Percentiles rank a stretch among this genome's conserved stretches.
Conservation (phyloP, 805 yeast species). For the Wickerhamiella kazuoi region DNA sequence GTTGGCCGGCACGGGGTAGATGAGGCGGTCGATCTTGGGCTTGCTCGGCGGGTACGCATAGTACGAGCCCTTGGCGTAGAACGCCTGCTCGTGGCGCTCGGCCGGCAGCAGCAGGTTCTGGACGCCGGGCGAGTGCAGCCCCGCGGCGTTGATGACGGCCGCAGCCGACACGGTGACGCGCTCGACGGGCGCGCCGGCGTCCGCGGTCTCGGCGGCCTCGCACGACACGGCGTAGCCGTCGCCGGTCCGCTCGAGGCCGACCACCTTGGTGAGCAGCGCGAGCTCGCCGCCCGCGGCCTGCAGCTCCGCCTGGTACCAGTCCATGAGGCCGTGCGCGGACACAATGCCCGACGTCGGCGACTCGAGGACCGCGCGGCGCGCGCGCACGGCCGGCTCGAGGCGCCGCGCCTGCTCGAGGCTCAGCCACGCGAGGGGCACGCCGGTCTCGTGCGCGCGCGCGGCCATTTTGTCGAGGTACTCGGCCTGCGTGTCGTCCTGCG, state of each 20-base stretch:
- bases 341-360: slow-evolving; percentile 78
- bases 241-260: slow-evolving; percentile 18
- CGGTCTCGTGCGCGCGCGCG: slow-evolving; percentile 31
- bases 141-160: slow-evolving; percentile 60
- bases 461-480: slow-evolving; percentile 40
- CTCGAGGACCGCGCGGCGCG: slow-evolving; percentile 39
- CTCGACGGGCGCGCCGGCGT: slow-evolving; percentile 12
- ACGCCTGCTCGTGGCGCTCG: slow-evolving; percentile 38
- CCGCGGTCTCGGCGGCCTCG: slow-evolving; percentile 1
- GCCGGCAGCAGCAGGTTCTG: slow-evolving; percentile 53
- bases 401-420: slow-evolving; percentile 27
- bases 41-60: slow-evolving; percentile 35
- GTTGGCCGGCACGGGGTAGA: slow-evolving; percentile 71
- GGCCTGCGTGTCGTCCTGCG: slow-evolving; percentile 49
- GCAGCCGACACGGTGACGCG: slow-evolving; percentile 25
- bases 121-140: slow-evolving; percentile 54
- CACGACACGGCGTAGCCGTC: slow-evolving; percentile 10
- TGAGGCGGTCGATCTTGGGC: slow-evolving; percentile 36
- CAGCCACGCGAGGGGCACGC: slow-evolving; percentile 43
- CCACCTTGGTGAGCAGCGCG: slow-evolving; percentile 44
- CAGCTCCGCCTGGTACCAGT: slow-evolving; percentile 35
- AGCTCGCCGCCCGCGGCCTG: slow-evolving; percentile 46
- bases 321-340: slow-evolving; percentile 61
- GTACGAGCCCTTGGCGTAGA: slow-evolving; percentile 75
- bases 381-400: slow-evolving; percentile 51